Conservation (phyloP, 2,329 filamentous ascomycete genomes). For the Ceratocystis cacaofunesta region DNA sequence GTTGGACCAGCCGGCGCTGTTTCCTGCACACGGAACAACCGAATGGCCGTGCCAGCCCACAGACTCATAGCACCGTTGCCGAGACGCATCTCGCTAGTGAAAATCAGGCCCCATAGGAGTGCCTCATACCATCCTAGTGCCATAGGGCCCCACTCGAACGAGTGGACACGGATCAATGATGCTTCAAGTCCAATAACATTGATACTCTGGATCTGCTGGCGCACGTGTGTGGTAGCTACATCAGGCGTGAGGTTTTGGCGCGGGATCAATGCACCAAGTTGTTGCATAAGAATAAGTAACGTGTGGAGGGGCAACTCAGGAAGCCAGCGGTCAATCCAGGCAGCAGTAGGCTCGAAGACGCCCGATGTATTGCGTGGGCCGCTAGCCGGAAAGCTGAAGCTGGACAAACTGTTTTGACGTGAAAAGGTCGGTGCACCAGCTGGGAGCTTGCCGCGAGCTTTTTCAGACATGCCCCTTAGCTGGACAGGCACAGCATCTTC, state of each 20-base stretch:
- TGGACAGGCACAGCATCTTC: conserved; percentile 75
- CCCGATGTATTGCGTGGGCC: conserved; percentile 24
- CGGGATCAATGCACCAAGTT: conserved; percentile 44
- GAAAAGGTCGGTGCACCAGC: conserved; percentile 71
- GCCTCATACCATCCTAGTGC: conserved; percentile 93
- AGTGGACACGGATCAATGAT: conserved; percentile 60
- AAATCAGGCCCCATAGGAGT: conserved; percentile 84
- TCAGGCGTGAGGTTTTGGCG: conserved; percentile 33
- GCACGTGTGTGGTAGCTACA: conserved; percentile 29
- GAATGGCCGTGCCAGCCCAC: conserved; percentile 84
- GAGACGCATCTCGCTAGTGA: conserved; percentile 76
- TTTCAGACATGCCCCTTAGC: conserved; percentile 87
- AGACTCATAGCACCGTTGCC: conserved; percentile 61
- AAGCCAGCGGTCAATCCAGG: conserved; percentile 93
- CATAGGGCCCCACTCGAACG: conserved; percentile 86
- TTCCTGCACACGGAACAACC: conserved; percentile 80
- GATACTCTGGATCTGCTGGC: conserved; percentile 43
- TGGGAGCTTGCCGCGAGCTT: conserved; percentile 90
- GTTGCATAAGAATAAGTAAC: conserved; percentile 60
- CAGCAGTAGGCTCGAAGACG: conserved; percentile 60
- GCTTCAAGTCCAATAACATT: conserved; percentile 60
- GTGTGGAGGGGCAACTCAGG: conserved; percentile 81
- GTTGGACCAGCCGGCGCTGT: conserved; percentile 66
- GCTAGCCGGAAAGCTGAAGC: conserved; percentile 33
- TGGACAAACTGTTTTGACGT: conserved; percentile 76